Base-by-base conservation (phyloP, 139 green algal species). In the Auxenochlorella pyrenoidosa region DNA sequence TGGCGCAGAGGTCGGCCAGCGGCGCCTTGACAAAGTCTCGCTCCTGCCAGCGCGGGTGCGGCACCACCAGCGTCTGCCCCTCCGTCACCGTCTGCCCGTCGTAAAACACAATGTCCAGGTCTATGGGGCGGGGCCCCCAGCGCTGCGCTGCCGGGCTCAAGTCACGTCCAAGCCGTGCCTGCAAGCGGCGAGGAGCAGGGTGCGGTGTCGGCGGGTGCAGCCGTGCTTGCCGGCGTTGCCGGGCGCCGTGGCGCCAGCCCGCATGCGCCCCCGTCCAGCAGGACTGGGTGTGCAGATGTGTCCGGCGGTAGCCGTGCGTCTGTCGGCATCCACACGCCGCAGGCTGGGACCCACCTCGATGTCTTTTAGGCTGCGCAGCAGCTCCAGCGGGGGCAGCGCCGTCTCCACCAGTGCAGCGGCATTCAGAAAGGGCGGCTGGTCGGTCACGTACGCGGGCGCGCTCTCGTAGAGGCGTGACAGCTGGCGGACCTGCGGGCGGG, bases 51-150 rank as follows among this genome's bases (percentile, higher is more conserved):
- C 96, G 91, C 5, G 93, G 88, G 81, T 98, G 96, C 1, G 96
- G 96, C 16, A 98, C 83, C 16, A 87, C 76, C 59, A 99, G 90
- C 22, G 54, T 41, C 36, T 94, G 88, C 59, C 92, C 79, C n/a
- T 86, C 82, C 6, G 66, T 75, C 75, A 72, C 65, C 40, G 43
- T 24, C 58, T 88, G 70, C 13, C 65, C 63, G 18, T 95, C 97
- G 87, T 97, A 98, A 75, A 98, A 98, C 16, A 99, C 94, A 36
- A 99, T 96, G 89, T 99, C 97, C 19, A 99, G 85, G 88, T 99
- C 97, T n/a, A 99, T 91, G 1, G 95, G 94, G 3, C 97, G 90
- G 0, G 97, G 97, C 0, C 97, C 97, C 80, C 88, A 98, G 26
- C 96, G 89, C 44, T 88, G 58, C 65, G 75, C 91, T 4, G 40